Base-by-base conservation (phyloP, 192 early-diverging fungal species). In the Podila epicladia region DNA sequence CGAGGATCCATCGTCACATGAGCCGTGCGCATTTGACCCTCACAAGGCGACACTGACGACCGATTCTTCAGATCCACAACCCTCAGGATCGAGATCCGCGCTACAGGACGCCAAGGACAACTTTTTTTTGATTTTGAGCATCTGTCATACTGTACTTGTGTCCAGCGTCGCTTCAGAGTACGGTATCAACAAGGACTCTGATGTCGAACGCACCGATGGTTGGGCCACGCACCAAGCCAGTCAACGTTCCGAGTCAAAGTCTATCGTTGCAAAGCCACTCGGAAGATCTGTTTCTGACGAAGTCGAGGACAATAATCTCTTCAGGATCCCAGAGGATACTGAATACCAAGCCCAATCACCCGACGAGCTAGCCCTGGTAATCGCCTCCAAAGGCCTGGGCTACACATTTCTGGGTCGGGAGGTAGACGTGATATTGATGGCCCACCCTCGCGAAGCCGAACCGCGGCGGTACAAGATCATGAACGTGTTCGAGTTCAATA, bases 401-500 rank as follows among this genome's bases (percentile, higher is more conserved):
- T 91, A 86, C 50, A 71, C 74, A 1, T 92, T 93, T 76, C 38
- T 80, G 13, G 83, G 88, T 3, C 89, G 95, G n/a, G 88, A 90
- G 48, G 73, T 78, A 37, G 83, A 91, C 35, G 80, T 74, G n/a
- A 69, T 96, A 11, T 49, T 69, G 29, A 70, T 83, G 29, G 64
- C 62, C 28, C 45, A 60, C 11, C 75, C 75, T 5, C 55, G 35
- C 0, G 82, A 72, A n/a, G 51, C 60, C 12, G 58, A 83, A 15
- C 50, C 64, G 9, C 49, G 64, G 11, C 26, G 50, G 28, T 93
- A 90, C 72, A 85, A 86, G 65, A 73, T 93, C 59, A 67, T 94
- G n/a, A 84, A 93, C 49, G 82, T 94, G 29, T 74, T 92, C 32
- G 93, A 94, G 66, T 94, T 94, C 73, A 93, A 91, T 65, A 89